Percentiles rank a stretch among this genome's conserved stretches.
Conservation (phyloP, 2,329 filamentous ascomycete species). For the Fusarium sp. region DNA sequence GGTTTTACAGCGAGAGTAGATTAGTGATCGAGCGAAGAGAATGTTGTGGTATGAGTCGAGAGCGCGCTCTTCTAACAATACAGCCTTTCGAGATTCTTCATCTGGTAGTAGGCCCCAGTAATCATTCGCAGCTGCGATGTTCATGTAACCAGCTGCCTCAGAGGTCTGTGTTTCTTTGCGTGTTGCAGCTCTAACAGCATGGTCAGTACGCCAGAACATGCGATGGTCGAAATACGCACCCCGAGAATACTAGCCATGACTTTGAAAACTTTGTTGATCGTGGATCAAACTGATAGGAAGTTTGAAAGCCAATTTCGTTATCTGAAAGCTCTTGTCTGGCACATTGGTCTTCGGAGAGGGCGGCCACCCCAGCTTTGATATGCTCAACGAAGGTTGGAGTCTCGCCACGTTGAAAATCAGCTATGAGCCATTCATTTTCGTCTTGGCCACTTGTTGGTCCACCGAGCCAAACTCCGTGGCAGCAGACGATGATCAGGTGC, state of each 20-base stretch:
- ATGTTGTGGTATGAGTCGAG: constrained; percentile 90
- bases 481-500: constrained; percentile 82
- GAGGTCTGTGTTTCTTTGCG: constrained; percentile 65
- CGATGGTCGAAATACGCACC: constrained; percentile 57
- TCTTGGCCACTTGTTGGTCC: constrained; percentile 62
- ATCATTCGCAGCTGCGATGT: constrained; percentile 59
- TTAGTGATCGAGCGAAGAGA: constrained; percentile 74
- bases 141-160: constrained; percentile 73
- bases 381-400: constrained; percentile 84
- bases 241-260: constrained; percentile 73
- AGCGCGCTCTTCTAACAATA: constrained; percentile 75
- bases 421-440: constrained; percentile 77
- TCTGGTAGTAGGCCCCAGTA: constrained; percentile 57
- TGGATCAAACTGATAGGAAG: not conserved
- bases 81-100: constrained; percentile 24
- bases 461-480: constrained; percentile 81
- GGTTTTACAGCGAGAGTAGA: constrained; percentile 52
- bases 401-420: constrained; percentile 81
- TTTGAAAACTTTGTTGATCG: not conserved
- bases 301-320: not conserved
- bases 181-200: constrained; percentile 67
- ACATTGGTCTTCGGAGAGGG: constrained; percentile 57
- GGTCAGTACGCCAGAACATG: accelerated
- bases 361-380: constrained; percentile 71
- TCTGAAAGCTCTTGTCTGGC: not conserved